A percentile compares a stretch with the other conserved stretches of the same genome.
Conservation (phyloP, 2,329 filamentous ascomycete species). For the Mycogone perniciosa region DNA sequence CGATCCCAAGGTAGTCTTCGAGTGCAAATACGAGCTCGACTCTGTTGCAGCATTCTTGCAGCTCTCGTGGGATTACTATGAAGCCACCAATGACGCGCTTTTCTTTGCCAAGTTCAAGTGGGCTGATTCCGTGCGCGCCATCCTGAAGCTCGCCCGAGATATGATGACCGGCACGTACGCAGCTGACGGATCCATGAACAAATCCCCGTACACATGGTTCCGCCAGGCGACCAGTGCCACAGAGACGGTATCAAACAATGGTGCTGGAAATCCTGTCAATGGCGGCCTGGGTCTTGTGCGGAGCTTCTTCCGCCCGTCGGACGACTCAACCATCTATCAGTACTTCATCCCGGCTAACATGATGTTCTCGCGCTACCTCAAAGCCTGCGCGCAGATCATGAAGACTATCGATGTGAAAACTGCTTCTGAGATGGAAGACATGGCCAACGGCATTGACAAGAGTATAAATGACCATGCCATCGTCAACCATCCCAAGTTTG, state of each 20-base stretch:
- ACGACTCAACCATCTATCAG: slow-evolving; percentile 79
- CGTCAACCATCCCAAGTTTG: slow-evolving; percentile 53
- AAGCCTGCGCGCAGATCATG: slow-evolving; percentile 41
- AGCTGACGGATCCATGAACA: slow-evolving; percentile 47
- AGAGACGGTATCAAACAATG: slow-evolving; percentile 72
- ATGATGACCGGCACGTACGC: slow-evolving; percentile 73
- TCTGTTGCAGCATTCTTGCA: slow-evolving; percentile 82
- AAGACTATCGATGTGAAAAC: slow-evolving; percentile 42
- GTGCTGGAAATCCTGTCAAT: slow-evolving; percentile 73
- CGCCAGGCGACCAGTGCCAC: slow-evolving; percentile 66
- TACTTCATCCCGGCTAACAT: slow-evolving; percentile 88
- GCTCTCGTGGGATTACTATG: slow-evolving; percentile 73
- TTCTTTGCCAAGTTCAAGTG: slow-evolving; percentile 71
- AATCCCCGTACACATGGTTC: slow-evolving; percentile 67
- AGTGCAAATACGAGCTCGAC: slow-evolving; percentile 96
- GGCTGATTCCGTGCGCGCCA: slow-evolving; percentile 62
- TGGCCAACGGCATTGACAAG: slow-evolving; percentile 52
- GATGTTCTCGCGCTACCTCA: slow-evolving; percentile 65
- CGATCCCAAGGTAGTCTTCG: slow-evolving; percentile 68
- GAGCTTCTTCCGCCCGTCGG: slow-evolving; percentile 83
- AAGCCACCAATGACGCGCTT: slow-evolving; percentile 61
- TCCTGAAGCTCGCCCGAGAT: slow-evolving; percentile 61
- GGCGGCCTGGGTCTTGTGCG: slow-evolving; percentile 75
- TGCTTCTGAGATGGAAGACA: slow-evolving; percentile 48
- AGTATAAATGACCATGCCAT: slow-evolving; percentile 66